Conservation (phyloP, 2,329 filamentous ascomycete species). For the Trichoderma atrobrunneum region DNA sequence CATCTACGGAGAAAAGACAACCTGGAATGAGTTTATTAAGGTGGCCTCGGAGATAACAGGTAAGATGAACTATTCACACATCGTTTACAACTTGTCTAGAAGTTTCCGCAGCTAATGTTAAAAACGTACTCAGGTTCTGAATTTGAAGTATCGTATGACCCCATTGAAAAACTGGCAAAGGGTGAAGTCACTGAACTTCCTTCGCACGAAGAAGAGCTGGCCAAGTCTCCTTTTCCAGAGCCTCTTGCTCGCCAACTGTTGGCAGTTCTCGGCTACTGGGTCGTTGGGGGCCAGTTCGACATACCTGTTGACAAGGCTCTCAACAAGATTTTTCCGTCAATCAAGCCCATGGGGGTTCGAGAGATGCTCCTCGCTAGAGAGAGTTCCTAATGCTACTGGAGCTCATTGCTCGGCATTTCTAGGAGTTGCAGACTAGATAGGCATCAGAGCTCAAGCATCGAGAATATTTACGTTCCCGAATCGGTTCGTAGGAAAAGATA, state of each 20-base stretch:
- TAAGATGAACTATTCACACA: not conserved
- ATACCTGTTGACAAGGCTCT: not conserved
- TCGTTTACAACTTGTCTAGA: not conserved
- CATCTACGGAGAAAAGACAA: constrained; percentile 40
- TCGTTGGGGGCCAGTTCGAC: not conserved
- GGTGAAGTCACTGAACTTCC: not conserved
- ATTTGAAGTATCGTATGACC: constrained; percentile 1
- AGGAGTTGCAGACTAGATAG: not conserved
- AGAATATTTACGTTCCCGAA: too few species aligned
- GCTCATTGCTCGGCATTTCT: not conserved
- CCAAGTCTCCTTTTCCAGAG: constrained; percentile 1
- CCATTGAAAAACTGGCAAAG: not conserved
- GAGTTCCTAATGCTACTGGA: not conserved
- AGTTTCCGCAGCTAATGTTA: not conserved
- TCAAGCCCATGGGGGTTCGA: not conserved
- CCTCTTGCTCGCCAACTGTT: not conserved
- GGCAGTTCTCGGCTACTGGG: not conserved
- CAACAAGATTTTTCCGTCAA: not conserved
- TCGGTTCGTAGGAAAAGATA: not conserved
- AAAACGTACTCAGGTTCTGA: not conserved
- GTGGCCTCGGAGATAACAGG: constrained; percentile 35
- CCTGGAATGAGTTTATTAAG: constrained; percentile 42
- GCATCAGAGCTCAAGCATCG: not conserved
- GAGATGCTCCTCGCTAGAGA: not conserved
- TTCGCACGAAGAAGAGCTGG: not conserved